phyloP scores from a whole-genome alignment of 768 basidiomycete genomes.

The Sporobolomyces phaffii region DNA sequence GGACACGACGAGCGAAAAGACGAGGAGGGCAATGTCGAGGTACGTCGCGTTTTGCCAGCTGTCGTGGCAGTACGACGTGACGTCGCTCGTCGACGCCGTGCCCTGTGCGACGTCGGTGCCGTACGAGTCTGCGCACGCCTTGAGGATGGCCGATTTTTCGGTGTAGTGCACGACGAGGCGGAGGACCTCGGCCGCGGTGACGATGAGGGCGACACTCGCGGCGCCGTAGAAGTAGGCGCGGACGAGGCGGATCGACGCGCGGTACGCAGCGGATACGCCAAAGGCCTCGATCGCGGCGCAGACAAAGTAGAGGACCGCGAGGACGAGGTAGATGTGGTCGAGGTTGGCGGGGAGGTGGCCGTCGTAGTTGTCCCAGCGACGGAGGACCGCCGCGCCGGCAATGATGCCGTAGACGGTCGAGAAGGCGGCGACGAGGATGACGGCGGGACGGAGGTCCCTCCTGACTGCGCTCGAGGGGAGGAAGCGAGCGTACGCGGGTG shows the following conservation, averaged over 20 bases:
- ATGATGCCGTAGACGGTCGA: conserved; percentile 26
- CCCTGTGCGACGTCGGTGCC: conserved; percentile 5
- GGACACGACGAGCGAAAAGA: conserved; percentile 25
- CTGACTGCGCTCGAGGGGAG: background rate
- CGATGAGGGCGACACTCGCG: conserved; percentile 11
- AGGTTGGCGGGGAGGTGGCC: background rate
- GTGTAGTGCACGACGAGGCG: conserved; percentile 21
- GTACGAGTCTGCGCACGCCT: conserved; percentile 11
- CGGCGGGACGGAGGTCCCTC: conserved; percentile 2
- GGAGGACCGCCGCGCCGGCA: background rate
- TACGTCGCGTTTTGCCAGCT: conserved; percentile 15
- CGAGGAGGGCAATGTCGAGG: conserved; percentile 31
- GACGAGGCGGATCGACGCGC: conserved; percentile 13
- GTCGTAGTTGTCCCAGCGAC: background rate
- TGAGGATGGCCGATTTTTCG: conserved; percentile 16
- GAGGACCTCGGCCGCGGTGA: conserved; percentile 9
- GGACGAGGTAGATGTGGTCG: conserved; percentile 17
- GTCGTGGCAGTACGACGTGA: conserved; percentile 6
- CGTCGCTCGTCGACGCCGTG: background rate
- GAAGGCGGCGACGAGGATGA: conserved; percentile 7
- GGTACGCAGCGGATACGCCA: conserved; percentile 20
- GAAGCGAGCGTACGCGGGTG: conserved; percentile 6
- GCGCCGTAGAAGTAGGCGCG: conserved; percentile 23
- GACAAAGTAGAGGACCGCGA: conserved; percentile 27
- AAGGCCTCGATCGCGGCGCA: conserved; percentile 25